Evolutionary conservation across 2,329 filamentous ascomycete genomes (phyloP).

Genomic region (Coniochaeta prunicola): DNA sequence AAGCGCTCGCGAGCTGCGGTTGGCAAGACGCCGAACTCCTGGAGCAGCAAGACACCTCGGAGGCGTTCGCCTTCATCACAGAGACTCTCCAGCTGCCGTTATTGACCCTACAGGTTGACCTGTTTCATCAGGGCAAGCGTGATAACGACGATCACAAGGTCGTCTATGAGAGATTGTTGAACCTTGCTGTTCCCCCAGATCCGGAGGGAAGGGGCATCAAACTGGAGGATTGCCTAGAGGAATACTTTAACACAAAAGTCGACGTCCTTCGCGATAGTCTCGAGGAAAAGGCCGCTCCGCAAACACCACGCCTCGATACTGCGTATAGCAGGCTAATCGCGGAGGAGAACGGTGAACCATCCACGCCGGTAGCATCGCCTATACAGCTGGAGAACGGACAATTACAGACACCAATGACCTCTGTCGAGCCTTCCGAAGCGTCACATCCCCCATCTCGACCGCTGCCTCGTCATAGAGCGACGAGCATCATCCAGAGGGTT

Average conservation of each 20-base stretch:
- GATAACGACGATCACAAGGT: slow-evolving; percentile 89
- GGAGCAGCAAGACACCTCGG: slow-evolving; percentile 91
- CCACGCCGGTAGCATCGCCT: slow-evolving; percentile 9
- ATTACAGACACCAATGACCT: slow-evolving; percentile 3
- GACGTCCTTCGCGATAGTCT: slow-evolving; percentile 72
- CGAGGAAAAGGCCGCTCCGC: slow-evolving; percentile 39
- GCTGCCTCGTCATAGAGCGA: slow-evolving; percentile 40
- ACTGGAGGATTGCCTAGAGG: slow-evolving; percentile 84
- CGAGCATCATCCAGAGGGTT: slow-evolving; percentile 55
- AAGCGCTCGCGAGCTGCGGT: slow-evolving; percentile 75
- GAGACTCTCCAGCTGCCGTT: slow-evolving; percentile 82
- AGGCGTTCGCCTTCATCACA: slow-evolving; percentile 92
- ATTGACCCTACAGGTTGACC: slow-evolving; percentile 85
- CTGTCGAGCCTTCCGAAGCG: background rate
- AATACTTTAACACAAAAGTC: slow-evolving; percentile 90
- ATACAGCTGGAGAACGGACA: slow-evolving; percentile 13
- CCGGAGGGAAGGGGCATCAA: slow-evolving; percentile 64
- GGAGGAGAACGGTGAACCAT: slow-evolving; percentile 8
- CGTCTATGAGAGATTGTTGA: slow-evolving; percentile 82
- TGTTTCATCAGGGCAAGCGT: slow-evolving; percentile 80
- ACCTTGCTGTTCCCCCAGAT: slow-evolving; percentile 80
- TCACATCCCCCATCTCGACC: slow-evolving; percentile 18
- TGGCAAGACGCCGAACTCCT: slow-evolving; percentile 73
- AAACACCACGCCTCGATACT: slow-evolving; percentile 24
- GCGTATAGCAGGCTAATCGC: slow-evolving; percentile 9